A percentile compares a stretch with the other conserved stretches of the same genome.
phyloP scores from a whole-genome alignment of 768 basidiomycete genomes.

The Paxillus ammoniavirescens region DNA sequence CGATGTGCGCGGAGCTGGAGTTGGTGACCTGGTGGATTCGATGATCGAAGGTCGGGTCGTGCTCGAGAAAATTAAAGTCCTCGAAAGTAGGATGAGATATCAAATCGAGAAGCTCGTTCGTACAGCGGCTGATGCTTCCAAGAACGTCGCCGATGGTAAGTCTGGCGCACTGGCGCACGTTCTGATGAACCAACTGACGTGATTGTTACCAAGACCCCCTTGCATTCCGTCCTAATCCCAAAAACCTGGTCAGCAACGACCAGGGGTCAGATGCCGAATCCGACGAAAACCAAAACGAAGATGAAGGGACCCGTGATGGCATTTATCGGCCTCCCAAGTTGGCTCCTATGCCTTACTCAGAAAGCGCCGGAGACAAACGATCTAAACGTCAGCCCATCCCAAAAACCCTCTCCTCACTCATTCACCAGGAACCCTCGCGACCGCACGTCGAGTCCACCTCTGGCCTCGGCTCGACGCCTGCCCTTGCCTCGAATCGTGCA shows the following conservation, averaged over 20 bases:
- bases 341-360: conserved; percentile 84
- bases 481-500: conserved; percentile 61
- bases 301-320: conserved; percentile 36
- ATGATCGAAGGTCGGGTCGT: conserved; percentile 79
- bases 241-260: conserved; percentile 56
- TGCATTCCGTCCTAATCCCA: conserved; percentile 88
- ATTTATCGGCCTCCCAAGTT: conserved; percentile 86
- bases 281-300: conserved; percentile 25
- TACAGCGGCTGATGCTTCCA: conserved; percentile 60
- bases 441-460: conserved; percentile 73
- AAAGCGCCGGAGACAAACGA: conserved; percentile 47
- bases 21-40: conserved; percentile 76
- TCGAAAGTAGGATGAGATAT: conserved; percentile 88
- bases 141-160: conserved; percentile 58
- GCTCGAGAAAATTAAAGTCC: conserved; percentile 82
- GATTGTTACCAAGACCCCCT: conserved; percentile 66
- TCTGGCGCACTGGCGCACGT: not conserved
- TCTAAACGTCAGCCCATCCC: conserved; percentile 56
- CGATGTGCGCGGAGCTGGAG: conserved; percentile 48
- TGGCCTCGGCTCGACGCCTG: conserved; percentile 63
- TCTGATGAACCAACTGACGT: not conserved
- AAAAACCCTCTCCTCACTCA: conserved; percentile 56
- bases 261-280: conserved; percentile 31
- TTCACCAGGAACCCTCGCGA: conserved; percentile 51
- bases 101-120: conserved; percentile 94